These are phyloP conservation scores for Penicillium verhagenii DNA, from an alignment of 495 filamentous ascomycete genomes.

Conservation along the genomic window DNA sequence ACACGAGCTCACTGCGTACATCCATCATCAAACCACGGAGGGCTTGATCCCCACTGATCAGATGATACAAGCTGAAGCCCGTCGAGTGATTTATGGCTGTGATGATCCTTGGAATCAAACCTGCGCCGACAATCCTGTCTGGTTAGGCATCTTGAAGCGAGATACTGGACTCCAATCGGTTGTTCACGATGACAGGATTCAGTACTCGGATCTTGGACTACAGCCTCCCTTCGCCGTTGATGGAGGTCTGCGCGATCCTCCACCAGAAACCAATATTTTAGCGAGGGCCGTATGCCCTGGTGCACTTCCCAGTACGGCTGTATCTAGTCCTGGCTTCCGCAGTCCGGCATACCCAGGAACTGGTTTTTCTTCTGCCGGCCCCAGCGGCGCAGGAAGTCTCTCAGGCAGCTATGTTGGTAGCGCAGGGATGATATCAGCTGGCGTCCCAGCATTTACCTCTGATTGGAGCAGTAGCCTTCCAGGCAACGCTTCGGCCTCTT, in stretches of 20 bases:
- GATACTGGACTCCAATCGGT: slow-evolving; percentile 51
- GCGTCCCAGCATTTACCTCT: slow-evolving; percentile 31
- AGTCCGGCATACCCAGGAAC: slow-evolving; percentile 37
- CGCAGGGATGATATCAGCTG: slow-evolving; percentile 32
- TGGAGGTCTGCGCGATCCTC: slow-evolving; percentile 30
- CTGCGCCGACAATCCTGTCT: slow-evolving; percentile 62
- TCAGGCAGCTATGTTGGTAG: slow-evolving; percentile 43
- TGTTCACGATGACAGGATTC: slow-evolving; percentile 33
- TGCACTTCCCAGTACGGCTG: slow-evolving; percentile 27
- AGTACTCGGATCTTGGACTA: slow-evolving; percentile 39
- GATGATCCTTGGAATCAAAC: slow-evolving; percentile 75
- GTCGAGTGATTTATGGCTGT: slow-evolving; percentile 61
- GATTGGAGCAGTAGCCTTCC: slow-evolving; percentile 41
- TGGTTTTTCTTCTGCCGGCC: slow-evolving; percentile 36
- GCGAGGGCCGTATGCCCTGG: slow-evolving; percentile 25
- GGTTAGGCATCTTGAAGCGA: slow-evolving; percentile 67
- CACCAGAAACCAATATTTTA: slow-evolving; percentile 32
- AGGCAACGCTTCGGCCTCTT: slow-evolving; percentile 29
- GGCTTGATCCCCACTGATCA: slow-evolving; percentile 58
- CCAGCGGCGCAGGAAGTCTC: slow-evolving; percentile 39
- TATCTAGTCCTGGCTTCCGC: slow-evolving; percentile 35
- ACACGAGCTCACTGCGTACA: slow-evolving; percentile 56
- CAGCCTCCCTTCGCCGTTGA: slow-evolving; percentile 41
- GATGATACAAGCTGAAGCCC: slow-evolving; percentile 61
- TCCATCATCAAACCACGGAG: slow-evolving; percentile 44